phyloP scores from a whole-genome alignment of 306 rosid genomes.

The Trifolium subterraneum region DNA sequence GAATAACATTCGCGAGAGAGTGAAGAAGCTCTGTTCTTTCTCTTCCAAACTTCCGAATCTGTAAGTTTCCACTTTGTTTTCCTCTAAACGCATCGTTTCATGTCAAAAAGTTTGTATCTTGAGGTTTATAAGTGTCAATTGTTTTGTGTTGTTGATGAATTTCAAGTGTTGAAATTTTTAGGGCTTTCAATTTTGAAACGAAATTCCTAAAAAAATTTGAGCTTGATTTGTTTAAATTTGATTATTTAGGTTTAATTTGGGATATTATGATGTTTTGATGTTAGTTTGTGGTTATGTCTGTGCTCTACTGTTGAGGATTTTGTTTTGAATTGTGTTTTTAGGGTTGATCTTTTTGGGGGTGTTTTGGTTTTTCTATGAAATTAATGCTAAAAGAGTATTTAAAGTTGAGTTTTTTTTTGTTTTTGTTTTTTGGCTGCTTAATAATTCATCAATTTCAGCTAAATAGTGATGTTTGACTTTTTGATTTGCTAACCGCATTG shows the following conservation, averaged over 20 bases:
- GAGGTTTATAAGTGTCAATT: slow-evolving; percentile 25
- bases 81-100: neutral
- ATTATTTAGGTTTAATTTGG: slow-evolving; percentile 20
- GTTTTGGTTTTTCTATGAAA: slow-evolving; percentile 21
- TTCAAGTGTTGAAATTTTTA: slow-evolving; percentile 39
- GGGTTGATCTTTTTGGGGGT: slow-evolving; percentile 5
- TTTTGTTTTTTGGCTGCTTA: neutral
- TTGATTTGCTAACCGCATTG: neutral
- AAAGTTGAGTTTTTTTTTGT: neutral
- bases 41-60: slow-evolving; percentile 47
- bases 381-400: slow-evolving; percentile 29
- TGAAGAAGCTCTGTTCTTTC: slow-evolving; percentile 41
- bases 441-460: neutral
- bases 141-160: slow-evolving; percentile 25
- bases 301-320: slow-evolving; percentile 23
- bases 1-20: neutral
- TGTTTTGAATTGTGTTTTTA: slow-evolving; percentile 16
- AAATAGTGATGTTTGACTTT: slow-evolving; percentile 25
- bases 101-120: neutral
- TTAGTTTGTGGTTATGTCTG: slow-evolving; percentile 18
- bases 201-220: neutral
- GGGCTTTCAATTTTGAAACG: slow-evolving; percentile 56
- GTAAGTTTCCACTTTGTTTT: slow-evolving; percentile 48
- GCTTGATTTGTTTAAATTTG: neutral
- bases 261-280: slow-evolving; percentile 23